Conservation (phyloP, 129 eudicot species). For the Chrysanthemum makinoi region DNA sequence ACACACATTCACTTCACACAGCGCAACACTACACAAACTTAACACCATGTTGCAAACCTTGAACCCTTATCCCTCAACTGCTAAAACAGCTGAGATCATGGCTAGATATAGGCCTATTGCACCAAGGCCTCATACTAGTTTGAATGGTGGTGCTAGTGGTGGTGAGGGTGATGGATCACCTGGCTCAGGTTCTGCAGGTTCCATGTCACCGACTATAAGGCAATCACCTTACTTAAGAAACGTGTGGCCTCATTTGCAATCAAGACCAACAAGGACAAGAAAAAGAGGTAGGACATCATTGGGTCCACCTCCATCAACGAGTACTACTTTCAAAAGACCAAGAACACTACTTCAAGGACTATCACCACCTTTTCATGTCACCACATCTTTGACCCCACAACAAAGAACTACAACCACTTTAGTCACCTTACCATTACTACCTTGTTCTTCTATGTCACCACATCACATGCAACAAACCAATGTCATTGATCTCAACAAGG, state of each 20-base stretch:
- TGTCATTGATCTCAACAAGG: conserved; percentile 50
- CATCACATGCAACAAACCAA: conserved; percentile 12
- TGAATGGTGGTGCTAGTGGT: not conserved
- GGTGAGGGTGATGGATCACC: not conserved
- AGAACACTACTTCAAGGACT: conserved; percentile 46
- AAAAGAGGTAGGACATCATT: conserved; percentile 65
- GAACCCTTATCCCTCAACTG: conserved; percentile 44
- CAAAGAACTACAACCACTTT: conserved; percentile 33
- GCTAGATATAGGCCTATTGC: conserved; percentile 87
- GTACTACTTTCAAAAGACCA: conserved; percentile 38
- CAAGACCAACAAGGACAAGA: conserved; percentile 73
- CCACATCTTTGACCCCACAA: not conserved
- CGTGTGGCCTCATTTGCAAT: conserved; percentile 75
- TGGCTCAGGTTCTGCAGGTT: conserved; percentile 2
- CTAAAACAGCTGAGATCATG: conserved; percentile 81
- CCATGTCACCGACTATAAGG: conserved; percentile 44
- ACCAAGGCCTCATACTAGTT: conserved; percentile 50
- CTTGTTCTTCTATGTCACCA: conserved; percentile 27
- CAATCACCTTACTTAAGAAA: conserved; percentile 60
- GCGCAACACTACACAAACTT: not conserved
- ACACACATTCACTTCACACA: not conserved
- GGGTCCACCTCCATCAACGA: conserved; percentile 35
- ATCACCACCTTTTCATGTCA: conserved; percentile 33
- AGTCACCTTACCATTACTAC: conserved; percentile 50
- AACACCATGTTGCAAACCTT: conserved; percentile 57